Evolutionary conservation across 495 filamentous ascomycete genomes (phyloP), one percentile per base, ranked within the genome.

Genomic region (Penicilliopsis zonata): DNA sequence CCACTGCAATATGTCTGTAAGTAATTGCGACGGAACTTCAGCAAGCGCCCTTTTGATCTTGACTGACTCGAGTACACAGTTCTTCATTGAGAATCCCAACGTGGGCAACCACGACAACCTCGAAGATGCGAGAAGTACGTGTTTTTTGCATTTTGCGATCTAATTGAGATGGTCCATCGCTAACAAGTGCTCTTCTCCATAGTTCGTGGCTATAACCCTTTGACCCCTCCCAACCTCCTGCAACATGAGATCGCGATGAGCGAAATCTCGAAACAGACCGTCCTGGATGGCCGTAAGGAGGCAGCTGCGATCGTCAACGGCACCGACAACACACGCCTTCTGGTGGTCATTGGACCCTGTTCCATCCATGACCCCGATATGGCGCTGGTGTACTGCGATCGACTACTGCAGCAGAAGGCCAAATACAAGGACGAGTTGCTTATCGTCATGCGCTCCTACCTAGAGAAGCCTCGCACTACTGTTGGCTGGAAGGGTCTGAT

Each of bases 401-500:
- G 79, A 36, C 65, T 99, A 35, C 41, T 88, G 39, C 65, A 72
- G 44, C 62, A 94, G 50, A 90, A 92, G 57, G 71, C 87, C 52
- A 94, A 94, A 62, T 82, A 94, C 70, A 64, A 77, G 42, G 73
- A 85, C 46, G 84, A 95, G 47, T 69, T 99, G 9, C 61, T 94
- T 31, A 93, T 99, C 41, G 78, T 96, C 23, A 99, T 99, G 92
- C 82, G 92, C 30, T 81, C 85, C 31, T 99, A 99, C 70, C 76
- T 99, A 18, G 92, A 99, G 68, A 99, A 99, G 66, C 92, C 92
- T 14, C 78, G 92, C 42, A 99, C 92, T 9, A 99, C 92, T 0
- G 87, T 99, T 10, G 92, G 92, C 33, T 99, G 92, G 92, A 99
- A 99, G 63, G 92, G 92, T 9, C 67, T 99, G 40, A 94, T 99